Conservation (phyloP, 2,329 filamentous ascomycete genomes). For the Pestalotiopsis sp. region DNA sequence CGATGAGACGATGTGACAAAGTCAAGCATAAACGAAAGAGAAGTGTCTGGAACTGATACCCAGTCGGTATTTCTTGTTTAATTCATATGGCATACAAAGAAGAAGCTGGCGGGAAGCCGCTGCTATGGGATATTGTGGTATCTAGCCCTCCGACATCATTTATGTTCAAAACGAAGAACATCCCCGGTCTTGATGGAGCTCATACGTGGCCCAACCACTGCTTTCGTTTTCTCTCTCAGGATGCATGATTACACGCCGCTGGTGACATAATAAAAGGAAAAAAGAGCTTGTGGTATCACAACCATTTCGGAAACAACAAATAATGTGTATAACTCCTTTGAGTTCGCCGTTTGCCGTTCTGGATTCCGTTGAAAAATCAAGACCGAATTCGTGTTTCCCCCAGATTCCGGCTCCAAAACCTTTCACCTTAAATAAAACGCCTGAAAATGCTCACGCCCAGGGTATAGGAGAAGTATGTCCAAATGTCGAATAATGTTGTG, state of each 20-base stretch:
- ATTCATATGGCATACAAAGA: constrained; percentile 10
- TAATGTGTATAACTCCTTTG: constrained; percentile 19
- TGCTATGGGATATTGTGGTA: background rate
- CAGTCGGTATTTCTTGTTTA: background rate
- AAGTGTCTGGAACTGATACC: constrained; percentile 2
- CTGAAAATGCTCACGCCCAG: constrained; percentile 30
- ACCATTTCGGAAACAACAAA: constrained; percentile 10
- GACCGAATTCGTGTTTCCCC: background rate
- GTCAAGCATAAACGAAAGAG: background rate
- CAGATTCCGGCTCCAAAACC: background rate
- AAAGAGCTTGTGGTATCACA: background rate
- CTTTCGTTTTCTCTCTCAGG: background rate
- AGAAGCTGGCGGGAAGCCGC: constrained; percentile 7
- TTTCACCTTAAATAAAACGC: constrained; percentile 23
- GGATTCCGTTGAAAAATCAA: background rate
- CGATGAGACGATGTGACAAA: background rate
- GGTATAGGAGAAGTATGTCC: constrained; percentile 11
- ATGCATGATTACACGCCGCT: constrained; percentile 5
- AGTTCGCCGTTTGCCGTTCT: constrained; percentile 18
- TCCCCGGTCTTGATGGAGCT: background rate
- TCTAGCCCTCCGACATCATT: background rate
- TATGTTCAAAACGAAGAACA: background rate
- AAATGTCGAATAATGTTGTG: background rate
- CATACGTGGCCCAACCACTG: background rate
- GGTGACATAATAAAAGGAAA: constrained; percentile 6